Base-by-base conservation (phyloP, 352 stramenopile species). In the Hyaloperonospora brassicae region DNA sequence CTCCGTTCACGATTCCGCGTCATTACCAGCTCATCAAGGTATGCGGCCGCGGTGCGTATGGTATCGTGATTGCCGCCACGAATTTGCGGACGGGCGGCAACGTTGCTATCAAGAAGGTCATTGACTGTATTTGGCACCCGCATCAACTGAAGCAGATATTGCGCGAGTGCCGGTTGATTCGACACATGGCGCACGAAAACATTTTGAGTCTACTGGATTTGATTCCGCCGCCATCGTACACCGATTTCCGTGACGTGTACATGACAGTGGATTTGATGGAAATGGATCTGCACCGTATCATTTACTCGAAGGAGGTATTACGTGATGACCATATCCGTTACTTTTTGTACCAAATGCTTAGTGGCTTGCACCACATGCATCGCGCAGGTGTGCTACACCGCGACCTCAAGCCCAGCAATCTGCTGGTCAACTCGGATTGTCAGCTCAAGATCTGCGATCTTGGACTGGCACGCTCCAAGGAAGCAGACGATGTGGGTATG, bases 361-460 rank as follows among this genome's bases (percentile, higher is more conserved):
- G 80, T n/a, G 86, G 85, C 2, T 62, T 94, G 50, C 79, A 76
- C 51, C 83, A 94, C 69, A 94, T 94, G 84, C 84, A 94, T 62
- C 83, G 75, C 24, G 81, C 80, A 14, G 84, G 83, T 14, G 81
- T 94, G 40, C 62, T 94, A 44, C 84, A 94, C 61, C 83, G 84
- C 36, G 84, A 94, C 60, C 57, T 94, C 6, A 94, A 94, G 62
- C 84, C 84, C 0, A 92, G 83, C 54, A 94, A 94, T 38, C 45
- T 94, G 60, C 82, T 94, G 35, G 87, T 93, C 55, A 94, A 94
- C 60, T 93, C 82, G 14, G 97, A 98, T 61, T 98, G 94, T 49
- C 77, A 97, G 62, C 77, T 98, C 38, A 98, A 98, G 68, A 96
- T 98, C 59, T 98, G 95, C 70, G 95, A 98, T 60, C 87, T 98